Conservation (phyloP, 352 stramenopile genomes). For the Globisporangium splendens region DNA sequence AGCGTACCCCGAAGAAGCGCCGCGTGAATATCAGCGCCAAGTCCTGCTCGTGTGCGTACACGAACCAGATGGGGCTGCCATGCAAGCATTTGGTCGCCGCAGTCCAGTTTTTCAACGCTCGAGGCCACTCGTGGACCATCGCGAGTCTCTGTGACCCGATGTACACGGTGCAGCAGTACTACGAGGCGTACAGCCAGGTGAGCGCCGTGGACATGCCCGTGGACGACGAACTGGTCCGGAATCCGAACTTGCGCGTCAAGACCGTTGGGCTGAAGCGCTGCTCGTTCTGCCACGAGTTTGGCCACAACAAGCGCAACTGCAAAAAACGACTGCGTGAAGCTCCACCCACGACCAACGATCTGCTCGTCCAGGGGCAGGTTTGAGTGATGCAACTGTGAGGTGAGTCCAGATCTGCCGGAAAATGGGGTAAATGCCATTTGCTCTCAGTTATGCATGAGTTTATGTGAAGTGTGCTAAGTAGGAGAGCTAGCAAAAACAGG, state of each 20-base stretch:
- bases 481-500: too few species aligned
- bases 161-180: constrained; percentile 30
- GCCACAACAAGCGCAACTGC: constrained; percentile 46
- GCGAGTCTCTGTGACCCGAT: constrained; percentile 27
- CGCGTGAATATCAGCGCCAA: constrained; percentile 37
- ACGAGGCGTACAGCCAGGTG: constrained; percentile 23
- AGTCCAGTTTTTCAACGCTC: constrained; percentile 36
- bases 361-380: too few species aligned
- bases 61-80: constrained; percentile 34
- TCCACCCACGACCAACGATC: constrained; percentile 1
- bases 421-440: too few species aligned
- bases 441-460: too few species aligned
- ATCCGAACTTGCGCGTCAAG: constrained; percentile 34
- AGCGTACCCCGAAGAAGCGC: constrained; percentile 28
- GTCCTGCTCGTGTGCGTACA: constrained; percentile 35
- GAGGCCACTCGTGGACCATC: constrained; percentile 29
- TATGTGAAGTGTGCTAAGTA: too few species aligned
- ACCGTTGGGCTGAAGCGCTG: constrained; percentile 28
- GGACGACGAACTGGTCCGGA: constrained; percentile 40
- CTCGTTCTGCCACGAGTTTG: constrained; percentile 38
- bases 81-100: constrained; percentile 42
- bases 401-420: too few species aligned
- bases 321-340: constrained; percentile 6
- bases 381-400: too few species aligned
- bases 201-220: constrained; percentile 32